phyloP scores from a whole-genome alignment of 2,329 filamentous ascomycete species.

The Leptodontidium sp. region DNA sequence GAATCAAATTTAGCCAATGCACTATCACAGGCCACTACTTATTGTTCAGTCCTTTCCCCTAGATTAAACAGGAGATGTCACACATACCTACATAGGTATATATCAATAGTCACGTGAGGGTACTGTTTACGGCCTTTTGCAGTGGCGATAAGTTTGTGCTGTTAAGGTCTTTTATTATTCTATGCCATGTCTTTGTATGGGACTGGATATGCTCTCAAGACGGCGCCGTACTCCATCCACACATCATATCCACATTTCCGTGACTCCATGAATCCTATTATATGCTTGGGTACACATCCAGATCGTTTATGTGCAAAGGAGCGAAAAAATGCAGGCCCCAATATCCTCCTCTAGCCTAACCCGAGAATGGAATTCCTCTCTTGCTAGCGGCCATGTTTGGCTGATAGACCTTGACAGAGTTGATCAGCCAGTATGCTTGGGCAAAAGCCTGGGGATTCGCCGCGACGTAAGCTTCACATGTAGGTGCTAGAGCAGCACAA shows the following conservation, averaged over 20 bases:
- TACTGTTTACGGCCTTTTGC: background rate
- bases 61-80: no score
- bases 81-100: background rate
- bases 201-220: background rate
- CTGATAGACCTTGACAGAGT: conserved; percentile 48
- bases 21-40: no score
- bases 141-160: no score
- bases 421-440: conserved; percentile 81
- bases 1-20: no score
- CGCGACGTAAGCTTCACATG: conserved; percentile 77
- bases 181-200: background rate
- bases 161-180: background rate
- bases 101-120: background rate
- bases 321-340: background rate
- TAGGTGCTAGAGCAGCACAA: conserved; percentile 66
- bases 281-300: background rate
- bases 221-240: background rate
- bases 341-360: background rate
- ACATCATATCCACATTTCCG: background rate
- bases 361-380: conserved; percentile 21
- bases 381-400: conserved; percentile 18
- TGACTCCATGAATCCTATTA: background rate
- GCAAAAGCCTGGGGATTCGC: conserved; percentile 71
- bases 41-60: no score
- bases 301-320: conserved; percentile 5